Evolutionary conservation across 176 grass and related monocot species (phyloP).

Genomic region (Puccinellia tenuiflora): DNA sequence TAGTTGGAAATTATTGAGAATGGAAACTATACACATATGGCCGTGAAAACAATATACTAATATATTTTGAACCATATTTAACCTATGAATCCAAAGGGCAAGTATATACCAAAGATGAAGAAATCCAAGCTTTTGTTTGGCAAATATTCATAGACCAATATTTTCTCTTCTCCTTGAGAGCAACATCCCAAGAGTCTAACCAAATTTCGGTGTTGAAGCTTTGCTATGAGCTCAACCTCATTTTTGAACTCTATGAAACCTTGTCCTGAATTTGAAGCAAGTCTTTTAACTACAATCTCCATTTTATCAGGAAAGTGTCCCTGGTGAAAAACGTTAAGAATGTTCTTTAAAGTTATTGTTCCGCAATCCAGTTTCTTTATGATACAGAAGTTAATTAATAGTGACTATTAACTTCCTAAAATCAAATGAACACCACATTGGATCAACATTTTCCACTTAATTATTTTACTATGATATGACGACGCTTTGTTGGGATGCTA

Average conservation of each 20-base stretch:
- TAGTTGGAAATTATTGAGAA: not conserved
- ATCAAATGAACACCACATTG: not conserved
- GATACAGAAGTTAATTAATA: not conserved
- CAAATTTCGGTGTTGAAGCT: not conserved
- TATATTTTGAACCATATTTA: not conserved
- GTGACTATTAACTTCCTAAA: not conserved
- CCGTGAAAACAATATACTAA: not conserved
- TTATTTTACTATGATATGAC: not conserved
- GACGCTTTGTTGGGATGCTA: not conserved
- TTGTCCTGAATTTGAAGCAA: not conserved
- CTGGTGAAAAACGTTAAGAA: not conserved
- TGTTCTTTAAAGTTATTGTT: not conserved
- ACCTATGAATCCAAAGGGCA: not conserved
- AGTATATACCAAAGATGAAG: not conserved
- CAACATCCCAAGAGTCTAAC: not conserved
- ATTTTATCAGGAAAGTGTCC: not conserved
- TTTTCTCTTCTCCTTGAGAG: not conserved
- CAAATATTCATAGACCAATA: conserved; percentile 33
- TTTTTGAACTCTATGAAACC: not conserved
- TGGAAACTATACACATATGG: not conserved
- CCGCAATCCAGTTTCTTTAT: not conserved
- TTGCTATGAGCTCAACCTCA: not conserved
- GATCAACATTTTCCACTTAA: not conserved
- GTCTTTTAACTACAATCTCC: not conserved
- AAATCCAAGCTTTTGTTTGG: conserved; percentile 28